phyloP scores from a whole-genome alignment of 805 yeast genomes.

The Ogataea degrootiae region DNA sequence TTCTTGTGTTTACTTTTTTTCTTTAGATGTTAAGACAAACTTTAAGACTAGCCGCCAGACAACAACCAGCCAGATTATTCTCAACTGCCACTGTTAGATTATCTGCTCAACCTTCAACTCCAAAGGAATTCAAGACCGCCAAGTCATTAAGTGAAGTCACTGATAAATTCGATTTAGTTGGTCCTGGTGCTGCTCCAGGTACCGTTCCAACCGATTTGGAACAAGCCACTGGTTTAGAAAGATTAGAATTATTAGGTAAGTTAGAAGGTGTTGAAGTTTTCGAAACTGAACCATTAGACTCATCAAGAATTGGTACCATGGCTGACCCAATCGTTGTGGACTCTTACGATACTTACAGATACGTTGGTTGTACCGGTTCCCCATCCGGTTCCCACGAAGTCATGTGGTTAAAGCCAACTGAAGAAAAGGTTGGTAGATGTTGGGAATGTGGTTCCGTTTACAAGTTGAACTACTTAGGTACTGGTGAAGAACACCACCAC shows the following conservation, averaged over 20 bases:
- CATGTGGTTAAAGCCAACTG: constrained; percentile 89
- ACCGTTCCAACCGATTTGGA: constrained; percentile 89
- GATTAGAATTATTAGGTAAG: constrained; percentile 91
- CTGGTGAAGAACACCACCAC: constrained; percentile 56
- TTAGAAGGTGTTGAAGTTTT: constrained; percentile 92
- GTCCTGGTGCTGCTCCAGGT: constrained; percentile 83
- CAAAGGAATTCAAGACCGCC: constrained; percentile 56
- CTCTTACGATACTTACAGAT: constrained; percentile 87
- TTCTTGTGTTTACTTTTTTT: not conserved
- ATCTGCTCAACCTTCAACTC: constrained; percentile 22
- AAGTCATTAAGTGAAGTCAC: constrained; percentile 68
- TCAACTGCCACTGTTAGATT: constrained; percentile 26
- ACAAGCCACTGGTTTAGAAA: constrained; percentile 97
- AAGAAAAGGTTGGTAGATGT: constrained; percentile 83
- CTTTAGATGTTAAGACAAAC: constrained; percentile 32
- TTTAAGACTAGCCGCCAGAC: constrained; percentile 28
- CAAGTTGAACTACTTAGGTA: constrained; percentile 84
- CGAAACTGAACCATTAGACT: constrained; percentile 82
- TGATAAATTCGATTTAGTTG: constrained; percentile 73
- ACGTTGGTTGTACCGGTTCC: constrained; percentile 95
- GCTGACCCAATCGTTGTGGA: constrained; percentile 86
- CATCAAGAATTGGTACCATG: constrained; percentile 87
- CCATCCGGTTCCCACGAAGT: constrained; percentile 90
- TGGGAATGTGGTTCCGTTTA: constrained; percentile 98
- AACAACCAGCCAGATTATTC: constrained; percentile 29